Evolutionary conservation across 768 basidiomycete species (phyloP), one percentile per base, ranked within the genome.

Genomic region (Trametopsis cervina): DNA sequence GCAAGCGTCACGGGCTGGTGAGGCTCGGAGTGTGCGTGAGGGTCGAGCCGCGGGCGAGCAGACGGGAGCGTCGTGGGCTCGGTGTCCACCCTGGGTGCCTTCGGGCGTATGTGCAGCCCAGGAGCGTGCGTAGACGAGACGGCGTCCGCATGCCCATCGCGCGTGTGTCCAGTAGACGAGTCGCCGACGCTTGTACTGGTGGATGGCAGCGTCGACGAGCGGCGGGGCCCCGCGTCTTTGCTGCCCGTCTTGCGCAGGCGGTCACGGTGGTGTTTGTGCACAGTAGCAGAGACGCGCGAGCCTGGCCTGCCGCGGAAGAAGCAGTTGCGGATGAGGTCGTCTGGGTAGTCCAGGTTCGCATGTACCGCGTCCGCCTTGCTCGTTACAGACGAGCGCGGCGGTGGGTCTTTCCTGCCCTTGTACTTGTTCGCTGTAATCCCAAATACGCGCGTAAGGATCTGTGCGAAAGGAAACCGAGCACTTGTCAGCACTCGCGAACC

Each of bases 361-460:
- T 54, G 52, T 27, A 54, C 54, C 41, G 45, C 50, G 37, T 59
- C 57, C 42, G 23, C 17, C 39, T 25, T 52, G 39, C 43, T 49
- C 23, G 45, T 36, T 49, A 36, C 29, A 33, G 29, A 33, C 15
- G 29, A 7, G 7, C 29, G 7, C 15, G 29, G 7, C 7, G 29
- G 15, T n/a, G 41, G 49, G 20, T 47, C 50, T 2, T 55, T 47
- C 23, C 69, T 65, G 49, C 80, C 68, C 61, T 74, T 83, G 49
- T 80, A 57, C 60, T 73, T 80, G 51, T 82, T 80, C 0, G 78
- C 73, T 18, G 72, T 59, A 45, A 77, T 65, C 21, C 81, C 78
- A 60, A 88, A 83, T 12, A 86, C 60, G 18, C 71, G 70, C 29
- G 74, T 69, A 23, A 88, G 63, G 12, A 75, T 78, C 85, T 87